Percentiles rank a stretch among this genome's conserved stretches.
Evolutionary conservation across 768 basidiomycete genomes (phyloP).

Genomic region (Hydnomerulius pinastri): DNA sequence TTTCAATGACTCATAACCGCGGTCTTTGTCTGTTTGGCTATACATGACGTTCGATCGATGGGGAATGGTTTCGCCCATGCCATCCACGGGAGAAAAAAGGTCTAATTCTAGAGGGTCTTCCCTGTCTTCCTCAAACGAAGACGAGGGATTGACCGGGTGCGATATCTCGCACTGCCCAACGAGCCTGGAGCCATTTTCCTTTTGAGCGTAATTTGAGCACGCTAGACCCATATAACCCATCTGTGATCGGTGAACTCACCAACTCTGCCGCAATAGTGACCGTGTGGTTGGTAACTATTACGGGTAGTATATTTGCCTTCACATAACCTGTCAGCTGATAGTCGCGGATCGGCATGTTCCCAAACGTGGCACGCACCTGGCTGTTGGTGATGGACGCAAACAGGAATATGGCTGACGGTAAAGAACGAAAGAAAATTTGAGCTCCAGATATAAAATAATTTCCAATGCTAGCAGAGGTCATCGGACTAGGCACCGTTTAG

Average conservation of each 20-base stretch:
- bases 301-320: conserved; percentile 81
- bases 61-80: conserved; percentile 48
- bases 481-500: conserved; percentile 2
- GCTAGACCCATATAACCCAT: conserved; percentile 60
- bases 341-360: conserved; percentile 11
- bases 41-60: conserved; percentile 68
- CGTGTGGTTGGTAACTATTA: conserved; percentile 90
- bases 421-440: conserved; percentile 85
- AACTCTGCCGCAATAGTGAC: conserved; percentile 95
- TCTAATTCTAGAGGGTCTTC: conserved; percentile 35
- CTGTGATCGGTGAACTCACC: conserved; percentile 38
- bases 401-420: conserved; percentile 92
- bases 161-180: conserved; percentile 95
- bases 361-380: conserved; percentile 40
- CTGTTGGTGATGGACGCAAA: conserved; percentile 91
- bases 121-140: conserved; percentile 31
- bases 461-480: conserved; percentile 57
- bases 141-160: conserved; percentile 59
- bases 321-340: conserved; percentile 15
- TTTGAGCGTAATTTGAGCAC: conserved; percentile 9
- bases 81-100: conserved; percentile 51
- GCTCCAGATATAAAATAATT: conserved; percentile 92
- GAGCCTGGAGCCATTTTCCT: conserved; percentile 76
- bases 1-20: conserved; percentile 52
- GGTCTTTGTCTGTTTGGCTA: conserved; percentile 50